Evolutionary conservation across 1,284 basidiomycete genomes (phyloP).

Genomic region (Bondarzewia mesenterica): DNA sequence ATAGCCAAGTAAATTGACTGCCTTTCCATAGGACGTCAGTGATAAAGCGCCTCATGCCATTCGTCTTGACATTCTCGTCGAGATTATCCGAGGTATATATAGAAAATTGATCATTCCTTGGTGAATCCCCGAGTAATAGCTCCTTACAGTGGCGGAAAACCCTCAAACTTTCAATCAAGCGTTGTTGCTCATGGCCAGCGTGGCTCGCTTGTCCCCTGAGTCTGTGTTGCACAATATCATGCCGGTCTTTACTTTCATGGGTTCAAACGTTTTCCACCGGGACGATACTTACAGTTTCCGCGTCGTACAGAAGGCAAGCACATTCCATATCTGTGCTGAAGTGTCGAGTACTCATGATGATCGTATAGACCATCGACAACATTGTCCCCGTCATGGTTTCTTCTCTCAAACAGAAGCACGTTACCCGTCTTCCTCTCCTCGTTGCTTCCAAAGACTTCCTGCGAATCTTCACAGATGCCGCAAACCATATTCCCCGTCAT

Average conservation of each 20-base stretch:
- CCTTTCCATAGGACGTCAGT: slow-evolving; percentile 22
- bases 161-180: slow-evolving; percentile 95
- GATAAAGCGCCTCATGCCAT: slow-evolving; percentile 36
- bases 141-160: slow-evolving; percentile 69
- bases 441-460: slow-evolving; percentile 67
- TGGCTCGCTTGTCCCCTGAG: slow-evolving; percentile 83
- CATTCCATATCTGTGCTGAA: not conserved
- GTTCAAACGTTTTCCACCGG: slow-evolving; percentile 90
- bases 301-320: slow-evolving; percentile 81
- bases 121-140: not conserved
- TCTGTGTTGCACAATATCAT: slow-evolving; percentile 92
- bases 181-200: slow-evolving; percentile 79
- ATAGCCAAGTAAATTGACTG: not conserved
- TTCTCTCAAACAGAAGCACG: slow-evolving; percentile 55
- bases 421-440: slow-evolving; percentile 51
- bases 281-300: slow-evolving; percentile 95
- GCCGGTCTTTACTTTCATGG: slow-evolving; percentile 99
- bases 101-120: not conserved
- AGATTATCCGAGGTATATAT: slow-evolving; percentile 71
- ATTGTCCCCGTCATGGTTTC: slow-evolving; percentile 91
- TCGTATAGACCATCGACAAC: slow-evolving; percentile 73
- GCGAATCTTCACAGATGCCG: slow-evolving; percentile 84
- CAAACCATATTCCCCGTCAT: slow-evolving; percentile 82
- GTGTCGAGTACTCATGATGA: not conserved
- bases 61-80: slow-evolving; percentile 76